Conservation (phyloP, 2,329 filamentous ascomycete genomes). For the Cordyceps tenuipes region DNA sequence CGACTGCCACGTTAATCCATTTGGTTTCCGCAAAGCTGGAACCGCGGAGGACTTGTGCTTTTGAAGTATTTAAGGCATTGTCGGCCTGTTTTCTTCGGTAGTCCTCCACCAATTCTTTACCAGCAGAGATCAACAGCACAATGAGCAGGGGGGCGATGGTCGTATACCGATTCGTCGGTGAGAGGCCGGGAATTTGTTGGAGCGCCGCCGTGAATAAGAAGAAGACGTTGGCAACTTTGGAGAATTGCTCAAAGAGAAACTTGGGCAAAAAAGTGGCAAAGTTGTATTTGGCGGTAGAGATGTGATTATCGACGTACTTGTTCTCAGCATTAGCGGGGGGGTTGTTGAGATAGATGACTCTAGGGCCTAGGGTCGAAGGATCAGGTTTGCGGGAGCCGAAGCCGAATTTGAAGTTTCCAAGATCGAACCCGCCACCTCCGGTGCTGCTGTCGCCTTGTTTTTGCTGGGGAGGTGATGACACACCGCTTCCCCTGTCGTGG, state of each 20-base stretch:
- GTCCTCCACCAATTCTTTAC: conserved; percentile 91
- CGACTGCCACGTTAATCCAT: conserved; percentile 90
- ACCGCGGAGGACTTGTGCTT: conserved; percentile 73
- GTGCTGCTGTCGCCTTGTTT: conserved; percentile 25
- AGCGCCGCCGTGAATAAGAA: conserved; percentile 95
- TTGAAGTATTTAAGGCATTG: conserved; percentile 78
- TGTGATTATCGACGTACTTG: conserved; percentile 93
- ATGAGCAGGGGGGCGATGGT: conserved; percentile 91
- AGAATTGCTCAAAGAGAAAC: conserved; percentile 97
- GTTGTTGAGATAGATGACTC: conserved; percentile 94
- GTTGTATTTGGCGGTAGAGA: conserved; percentile 98
- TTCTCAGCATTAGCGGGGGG: conserved; percentile 80
- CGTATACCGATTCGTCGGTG: conserved; percentile 90
- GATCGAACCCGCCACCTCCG: conserved; percentile 40
- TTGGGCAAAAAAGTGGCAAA: conserved; percentile 87
- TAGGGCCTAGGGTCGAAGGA: conserved; percentile 81
- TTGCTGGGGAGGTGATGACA: conserved; percentile 24
- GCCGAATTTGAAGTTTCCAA: conserved; percentile 83
- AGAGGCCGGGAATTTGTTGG: conserved; percentile 92
- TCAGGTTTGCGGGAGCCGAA: conserved; percentile 80
- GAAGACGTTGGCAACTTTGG: conserved; percentile 97
- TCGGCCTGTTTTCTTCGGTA: conserved; percentile 84
- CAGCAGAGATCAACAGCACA: conserved; percentile 87
- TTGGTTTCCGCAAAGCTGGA: conserved; percentile 77
- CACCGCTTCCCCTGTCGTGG: conserved; percentile 27